Percentiles rank a stretch among this genome's conserved stretches.
These are phyloP conservation scores for Mycena maculata DNA, from an alignment of 768 basidiomycete genomes.

Conservation along the genomic window DNA sequence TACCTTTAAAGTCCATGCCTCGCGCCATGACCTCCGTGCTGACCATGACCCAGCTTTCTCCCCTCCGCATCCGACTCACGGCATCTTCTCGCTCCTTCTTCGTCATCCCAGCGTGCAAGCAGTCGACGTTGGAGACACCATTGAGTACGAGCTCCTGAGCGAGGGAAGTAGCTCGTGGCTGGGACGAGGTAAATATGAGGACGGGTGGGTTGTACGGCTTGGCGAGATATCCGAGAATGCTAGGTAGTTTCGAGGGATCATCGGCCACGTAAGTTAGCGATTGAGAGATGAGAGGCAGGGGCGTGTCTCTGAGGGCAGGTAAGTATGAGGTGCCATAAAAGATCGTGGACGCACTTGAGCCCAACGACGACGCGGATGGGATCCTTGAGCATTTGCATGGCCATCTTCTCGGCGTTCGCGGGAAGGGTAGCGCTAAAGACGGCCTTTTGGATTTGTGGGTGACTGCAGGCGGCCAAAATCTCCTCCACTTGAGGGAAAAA, in stretches of 20 bases:
- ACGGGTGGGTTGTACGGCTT: slow-evolving; percentile 91
- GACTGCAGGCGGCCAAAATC: slow-evolving; percentile 81
- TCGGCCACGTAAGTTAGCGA: slow-evolving; percentile 91
- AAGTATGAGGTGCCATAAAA: slow-evolving; percentile 1
- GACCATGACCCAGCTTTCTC: slow-evolving; percentile 94
- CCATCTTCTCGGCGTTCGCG: slow-evolving; percentile 86
- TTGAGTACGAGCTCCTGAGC: slow-evolving; percentile 86
- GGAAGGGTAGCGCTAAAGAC: slow-evolving; percentile 97
- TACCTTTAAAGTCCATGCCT: slow-evolving; percentile 97
- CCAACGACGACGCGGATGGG: slow-evolving; percentile 97
- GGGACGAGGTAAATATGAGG: slow-evolving; percentile 91
- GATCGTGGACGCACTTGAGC: slow-evolving; percentile 74
- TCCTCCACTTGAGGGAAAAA: slow-evolving; percentile 92
- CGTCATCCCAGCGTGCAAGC: slow-evolving; percentile 90
- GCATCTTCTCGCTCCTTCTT: slow-evolving; percentile 90
- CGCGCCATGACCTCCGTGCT: slow-evolving; percentile 98
- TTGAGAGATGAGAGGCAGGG: slow-evolving; percentile 90
- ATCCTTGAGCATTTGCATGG: slow-evolving; percentile 85
- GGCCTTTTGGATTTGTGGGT: slow-evolving; percentile 80
- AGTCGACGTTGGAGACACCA: slow-evolving; percentile 84
- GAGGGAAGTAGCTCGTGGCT: slow-evolving; percentile 84
- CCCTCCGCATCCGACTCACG: slow-evolving; percentile 85
- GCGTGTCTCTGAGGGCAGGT: slow-evolving; percentile 78
- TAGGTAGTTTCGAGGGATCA: slow-evolving; percentile 94
- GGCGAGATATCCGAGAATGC: slow-evolving; percentile 81